These are phyloP conservation scores for Ceratobasidium sp. DNA, from an alignment of 1,284 basidiomycete species.

Conservation along the genomic window DNA sequence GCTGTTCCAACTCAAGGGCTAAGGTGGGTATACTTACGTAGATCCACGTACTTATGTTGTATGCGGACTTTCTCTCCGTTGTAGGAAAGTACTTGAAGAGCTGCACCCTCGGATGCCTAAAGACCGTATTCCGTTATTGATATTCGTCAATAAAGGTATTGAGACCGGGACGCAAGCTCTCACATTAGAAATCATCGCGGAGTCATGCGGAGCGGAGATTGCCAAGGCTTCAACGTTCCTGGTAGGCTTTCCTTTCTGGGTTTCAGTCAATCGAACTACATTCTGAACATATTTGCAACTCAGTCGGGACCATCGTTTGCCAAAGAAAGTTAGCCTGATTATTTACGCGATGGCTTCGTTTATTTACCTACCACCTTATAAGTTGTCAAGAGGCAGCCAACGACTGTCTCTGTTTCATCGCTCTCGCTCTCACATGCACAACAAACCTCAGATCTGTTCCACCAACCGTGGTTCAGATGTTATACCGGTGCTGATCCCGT, in stretches of 20 bases:
- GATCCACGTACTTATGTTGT: not conserved
- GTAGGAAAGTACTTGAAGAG: conserved; percentile 42
- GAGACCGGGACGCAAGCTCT: conserved; percentile 76
- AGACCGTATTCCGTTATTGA: conserved; percentile 69
- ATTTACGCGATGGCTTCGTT: conserved; percentile 4
- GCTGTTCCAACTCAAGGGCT: conserved; percentile 83
- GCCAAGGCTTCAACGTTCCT: conserved; percentile 79
- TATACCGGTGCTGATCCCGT: conserved; percentile 83
- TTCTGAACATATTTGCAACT: conserved; percentile 26
- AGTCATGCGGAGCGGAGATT: conserved; percentile 76
- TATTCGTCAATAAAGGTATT: conserved; percentile 89
- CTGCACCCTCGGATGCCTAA: conserved; percentile 39
- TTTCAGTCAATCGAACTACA: not conserved
- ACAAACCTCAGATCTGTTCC: conserved; percentile 73
- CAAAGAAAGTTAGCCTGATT: conserved; percentile 66
- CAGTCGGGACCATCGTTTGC: conserved; percentile 87
- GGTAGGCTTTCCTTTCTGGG: conserved; percentile 55
- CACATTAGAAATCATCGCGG: conserved; percentile 82
- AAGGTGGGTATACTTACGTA: conserved; percentile 55
- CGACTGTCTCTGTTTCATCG: conserved; percentile 82
- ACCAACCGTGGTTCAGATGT: conserved; percentile 88
- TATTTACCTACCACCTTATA: conserved; percentile 12
- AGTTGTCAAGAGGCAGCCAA: conserved; percentile 82
- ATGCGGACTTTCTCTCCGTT: not conserved
- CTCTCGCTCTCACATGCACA: conserved; percentile 73